Base-by-base conservation (phyloP, 257 asterid genomes). In the Penstemon eatonii region DNA sequence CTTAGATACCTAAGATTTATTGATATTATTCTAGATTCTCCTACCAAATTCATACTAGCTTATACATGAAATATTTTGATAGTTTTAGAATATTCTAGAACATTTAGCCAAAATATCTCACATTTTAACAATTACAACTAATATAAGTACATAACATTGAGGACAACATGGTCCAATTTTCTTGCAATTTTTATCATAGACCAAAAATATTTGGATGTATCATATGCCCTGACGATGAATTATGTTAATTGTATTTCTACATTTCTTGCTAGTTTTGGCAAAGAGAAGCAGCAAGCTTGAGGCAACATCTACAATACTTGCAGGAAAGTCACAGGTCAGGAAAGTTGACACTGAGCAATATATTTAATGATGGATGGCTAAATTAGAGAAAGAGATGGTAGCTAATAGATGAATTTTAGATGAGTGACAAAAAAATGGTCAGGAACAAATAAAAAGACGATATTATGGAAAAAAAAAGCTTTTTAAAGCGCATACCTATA, bases 261-360 rank as follows among this genome's bases (percentile, higher is more conserved):
- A 19, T 54, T 53, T 69, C 10, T 72, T 73, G 33, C 53, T 53
- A 83, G 89, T 69, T 76, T 49, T 83, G 89, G 89, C 82, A 67
- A 66, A 74, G 67, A 62, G 89, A 83, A 69, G 82, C 82, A 68
- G 79, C 69, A 67, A 71, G 79, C 76, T 52, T 80, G 82, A 78
- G 81, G 74, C 80, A 81, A 49, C 89, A 83, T 25, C 75, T 83
- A 64, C 82, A 76, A 51, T 77, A 73, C 72, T 70, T 83, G 84
- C 86, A 81, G 56, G 86, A 76, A 75, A 78, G 80, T 60, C 73
- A 81, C 70, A 71, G 67, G 89, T 81, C 75, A 70, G 76, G 60
- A 25, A 25, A 49, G 63, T 58, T 53, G 41, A 54, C 55, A 40
- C 54, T 18, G 15, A 60, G 33, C 25, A 40, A 38, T 38, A 6